Base-by-base conservation (phyloP, 75 land plant genomes). In the Pinus albicaulis region DNA sequence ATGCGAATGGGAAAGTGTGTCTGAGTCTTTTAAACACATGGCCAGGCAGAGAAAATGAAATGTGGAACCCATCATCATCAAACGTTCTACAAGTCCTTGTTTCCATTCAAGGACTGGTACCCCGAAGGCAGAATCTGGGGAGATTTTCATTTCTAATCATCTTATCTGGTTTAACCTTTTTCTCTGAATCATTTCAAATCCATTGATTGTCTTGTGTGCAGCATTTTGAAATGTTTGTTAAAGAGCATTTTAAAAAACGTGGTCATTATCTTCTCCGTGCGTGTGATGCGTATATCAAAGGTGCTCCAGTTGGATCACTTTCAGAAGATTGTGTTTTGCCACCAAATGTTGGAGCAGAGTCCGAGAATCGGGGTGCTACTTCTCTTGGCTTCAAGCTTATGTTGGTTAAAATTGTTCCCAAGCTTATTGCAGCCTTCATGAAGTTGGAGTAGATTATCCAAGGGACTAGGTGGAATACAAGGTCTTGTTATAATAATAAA, bases 61-160 rank as follows among this genome's bases (percentile, higher is more conserved):
- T 38, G 5, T 38, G 98, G 98, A 82, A 83, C 62, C 87, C 92
- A 55, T 79, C 74, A 52, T 63, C 48, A 12, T 95, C 98, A 48
- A 95, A 89, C 68, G 87, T 90, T 75, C 84, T 95, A 24, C 98
- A 95, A 76, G 88, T 92, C 63, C 74, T 95, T 65, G 98, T 95
- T n/a, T 95, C 98, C 19, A 90, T 95, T 60, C 98, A 95, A 82
- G 98, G 86, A n/a, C 76, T 95, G 16, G 89, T 95, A 62, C 85
- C 38, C 38, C 38, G 5, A 36, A 36, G 38, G 38, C 4, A 36
- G 38, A 36, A 36, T 36, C 5, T 36, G 5, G 38, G 5, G 4
- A 36, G 38, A 36, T 4, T 36, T 36, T 36, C 38, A 36, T 36
- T 36, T 36, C 38, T 36, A 36, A 36, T 36, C 5, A 36, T 36